phyloP scores from a whole-genome alignment of 1,284 basidiomycete species.

The Moesziomyces sp. region DNA sequence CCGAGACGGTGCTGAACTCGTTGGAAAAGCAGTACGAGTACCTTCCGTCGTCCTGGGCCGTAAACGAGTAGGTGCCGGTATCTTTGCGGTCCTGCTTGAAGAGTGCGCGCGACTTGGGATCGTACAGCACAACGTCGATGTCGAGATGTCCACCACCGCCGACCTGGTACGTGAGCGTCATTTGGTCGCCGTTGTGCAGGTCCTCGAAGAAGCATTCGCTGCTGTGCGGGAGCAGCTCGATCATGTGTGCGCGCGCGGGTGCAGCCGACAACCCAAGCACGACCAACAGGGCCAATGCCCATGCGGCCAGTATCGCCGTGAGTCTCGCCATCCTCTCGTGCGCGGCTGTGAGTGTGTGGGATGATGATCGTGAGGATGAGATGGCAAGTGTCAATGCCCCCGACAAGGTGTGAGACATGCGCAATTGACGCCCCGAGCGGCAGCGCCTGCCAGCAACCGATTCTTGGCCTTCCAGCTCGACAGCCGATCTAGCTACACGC shows the following conservation, averaged over 20 bases:
- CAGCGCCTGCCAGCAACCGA: too few species aligned
- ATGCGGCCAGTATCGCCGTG: conserved; percentile 2
- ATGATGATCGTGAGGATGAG: too few species aligned
- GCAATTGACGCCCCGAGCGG: too few species aligned
- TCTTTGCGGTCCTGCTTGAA: conserved; percentile 85
- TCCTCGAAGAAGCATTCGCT: conserved; percentile 99
- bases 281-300: conserved; percentile 13
- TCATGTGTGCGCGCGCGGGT: conserved; percentile 67
- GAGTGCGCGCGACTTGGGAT: conserved; percentile 76
- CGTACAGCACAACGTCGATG: conserved; percentile 88
- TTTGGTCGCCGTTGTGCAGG: conserved; percentile 92
- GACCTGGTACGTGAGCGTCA: conserved; percentile 99
- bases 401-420: too few species aligned
- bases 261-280: neutral
- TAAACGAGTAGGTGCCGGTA: conserved; percentile 88
- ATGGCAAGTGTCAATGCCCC: too few species aligned
- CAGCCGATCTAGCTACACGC: too few species aligned
- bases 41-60: conserved; percentile 84
- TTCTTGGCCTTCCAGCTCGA: too few species aligned
- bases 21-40: conserved; percentile 99
- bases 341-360: neutral
- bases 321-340: conserved; percentile 8
- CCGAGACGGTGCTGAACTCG: conserved; percentile 91
- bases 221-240: conserved; percentile 77
- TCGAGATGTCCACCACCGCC: conserved; percentile 95